phyloP scores from a whole-genome alignment of 768 basidiomycete species.

The Cystofilobasidium ferigula region DNA sequence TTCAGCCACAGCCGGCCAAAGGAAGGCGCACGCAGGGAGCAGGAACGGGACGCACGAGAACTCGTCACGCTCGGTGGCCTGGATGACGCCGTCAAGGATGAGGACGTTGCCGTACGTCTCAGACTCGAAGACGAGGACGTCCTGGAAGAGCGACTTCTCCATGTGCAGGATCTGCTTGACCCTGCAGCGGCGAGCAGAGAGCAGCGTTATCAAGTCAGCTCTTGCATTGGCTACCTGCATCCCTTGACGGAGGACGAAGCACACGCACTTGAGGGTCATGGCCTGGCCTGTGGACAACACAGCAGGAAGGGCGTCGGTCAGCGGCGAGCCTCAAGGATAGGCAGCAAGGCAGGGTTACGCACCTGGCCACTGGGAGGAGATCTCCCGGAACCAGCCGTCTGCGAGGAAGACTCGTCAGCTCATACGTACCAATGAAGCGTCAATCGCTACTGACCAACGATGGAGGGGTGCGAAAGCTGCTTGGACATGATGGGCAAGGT shows the following conservation, averaged over 20 bases:
- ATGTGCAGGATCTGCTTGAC: conserved; percentile 90
- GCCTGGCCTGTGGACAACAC: conserved; percentile 57
- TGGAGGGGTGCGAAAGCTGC: conserved; percentile 16
- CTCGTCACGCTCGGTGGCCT: conserved; percentile 96
- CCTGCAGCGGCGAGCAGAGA: conserved; percentile 28
- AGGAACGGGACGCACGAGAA: conserved; percentile 69
- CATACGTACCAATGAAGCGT: not conserved
- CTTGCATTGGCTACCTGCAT: conserved; percentile 6
- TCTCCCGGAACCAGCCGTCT: conserved; percentile 96
- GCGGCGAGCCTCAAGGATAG: not conserved
- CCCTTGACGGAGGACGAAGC: not conserved
- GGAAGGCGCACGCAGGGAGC: no score
- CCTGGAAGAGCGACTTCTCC: conserved; percentile 87
- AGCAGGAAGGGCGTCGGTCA: conserved; percentile 4
- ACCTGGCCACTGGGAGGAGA: conserved; percentile 82
- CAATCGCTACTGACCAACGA: conserved; percentile 4
- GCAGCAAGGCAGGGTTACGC: conserved; percentile 19
- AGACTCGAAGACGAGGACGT: conserved; percentile 92
- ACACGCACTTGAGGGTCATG: conserved; percentile 65
- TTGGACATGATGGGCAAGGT: conserved; percentile 4
- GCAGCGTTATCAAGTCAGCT: not conserved
- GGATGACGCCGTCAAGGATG: conserved; percentile 86
- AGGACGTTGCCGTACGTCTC: conserved; percentile 96
- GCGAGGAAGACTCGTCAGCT: not conserved
- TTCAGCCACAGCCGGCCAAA: not conserved